Evolutionary conservation across 2,329 filamentous ascomycete genomes (phyloP).

Genomic region (Verticillium isaacii): DNA sequence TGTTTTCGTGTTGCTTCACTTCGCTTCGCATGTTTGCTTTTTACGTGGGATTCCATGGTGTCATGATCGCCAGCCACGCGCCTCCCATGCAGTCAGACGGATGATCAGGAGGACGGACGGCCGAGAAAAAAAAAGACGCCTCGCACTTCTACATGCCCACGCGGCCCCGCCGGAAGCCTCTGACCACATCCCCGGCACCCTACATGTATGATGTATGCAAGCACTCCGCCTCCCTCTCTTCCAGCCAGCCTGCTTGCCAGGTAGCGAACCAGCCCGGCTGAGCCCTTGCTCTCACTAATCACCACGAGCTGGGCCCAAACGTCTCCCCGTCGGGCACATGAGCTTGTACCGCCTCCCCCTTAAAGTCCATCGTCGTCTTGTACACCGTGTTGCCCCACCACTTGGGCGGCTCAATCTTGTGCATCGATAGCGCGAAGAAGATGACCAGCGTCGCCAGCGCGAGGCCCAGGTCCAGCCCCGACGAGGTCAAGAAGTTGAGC

Average conservation of each 20-base stretch:
- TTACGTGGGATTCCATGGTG: background rate
- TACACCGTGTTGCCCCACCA: slow-evolving; percentile 69
- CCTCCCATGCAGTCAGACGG: background rate
- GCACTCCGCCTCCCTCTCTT: background rate
- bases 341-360: slow-evolving; percentile 53
- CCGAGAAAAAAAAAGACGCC: background rate
- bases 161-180: background rate
- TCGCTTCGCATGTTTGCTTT: too few species aligned
- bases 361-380: slow-evolving; percentile 55
- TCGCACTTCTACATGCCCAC: background rate
- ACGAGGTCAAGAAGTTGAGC: slow-evolving; percentile 68
- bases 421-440: slow-evolving; percentile 65
- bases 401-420: slow-evolving; percentile 53
- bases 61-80: background rate
- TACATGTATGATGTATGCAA: background rate
- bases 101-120: background rate
- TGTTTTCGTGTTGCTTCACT: too few species aligned
- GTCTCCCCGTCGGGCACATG: slow-evolving; percentile 47
- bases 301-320: slow-evolving; percentile 59
- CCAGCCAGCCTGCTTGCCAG: background rate
- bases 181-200: background rate
- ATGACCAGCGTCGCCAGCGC: slow-evolving; percentile 63
- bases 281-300: slow-evolving; percentile 1
- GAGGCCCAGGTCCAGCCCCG: slow-evolving; percentile 64
- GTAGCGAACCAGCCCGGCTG: background rate